Percentiles rank a stretch among this genome's conserved stretches.
These are phyloP conservation scores for Albatrellus ellisii DNA, from an alignment of 768 basidiomycete species.

Conservation along the genomic window DNA sequence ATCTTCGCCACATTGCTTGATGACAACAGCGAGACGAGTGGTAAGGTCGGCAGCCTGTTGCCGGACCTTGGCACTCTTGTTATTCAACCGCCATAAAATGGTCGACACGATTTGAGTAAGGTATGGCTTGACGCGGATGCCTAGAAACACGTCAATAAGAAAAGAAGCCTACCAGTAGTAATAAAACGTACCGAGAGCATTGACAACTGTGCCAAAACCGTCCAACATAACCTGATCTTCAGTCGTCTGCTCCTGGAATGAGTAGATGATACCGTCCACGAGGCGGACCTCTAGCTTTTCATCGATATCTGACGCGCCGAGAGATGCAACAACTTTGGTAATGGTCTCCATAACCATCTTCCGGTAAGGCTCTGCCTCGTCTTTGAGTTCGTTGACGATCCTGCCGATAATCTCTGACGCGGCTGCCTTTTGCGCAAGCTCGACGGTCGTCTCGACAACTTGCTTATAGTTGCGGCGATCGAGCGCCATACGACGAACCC, in stretches of 20 bases:
- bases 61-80: slow-evolving; percentile 98
- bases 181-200: slow-evolving; percentile 50
- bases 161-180: background rate
- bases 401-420: slow-evolving; percentile 92
- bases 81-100: slow-evolving; percentile 97
- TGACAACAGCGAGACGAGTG: slow-evolving; percentile 89
- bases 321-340: slow-evolving; percentile 85
- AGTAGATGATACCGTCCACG: slow-evolving; percentile 97
- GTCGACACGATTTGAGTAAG: slow-evolving; percentile 98
- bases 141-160: background rate
- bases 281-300: slow-evolving; percentile 89
- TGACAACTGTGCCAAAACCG: slow-evolving; percentile 95
- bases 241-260: slow-evolving; percentile 99
- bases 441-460: slow-evolving; percentile 97
- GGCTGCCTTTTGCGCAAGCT: slow-evolving; percentile 93
- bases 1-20: slow-evolving; percentile 98
- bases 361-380: slow-evolving; percentile 80
- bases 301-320: slow-evolving; percentile 96
- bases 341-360: slow-evolving; percentile 99
- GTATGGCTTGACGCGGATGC: slow-evolving; percentile 95
- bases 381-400: slow-evolving; percentile 82
- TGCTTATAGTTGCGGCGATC: slow-evolving; percentile 94
- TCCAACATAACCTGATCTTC: slow-evolving; percentile 99
- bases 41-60: slow-evolving; percentile 99
- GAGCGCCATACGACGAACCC: slow-evolving; percentile 96